Evolutionary conservation across 371 early-diverging fungal species (phyloP), one percentile per base, ranked within the genome.

Genomic region (Umbelopsis sp.): DNA sequence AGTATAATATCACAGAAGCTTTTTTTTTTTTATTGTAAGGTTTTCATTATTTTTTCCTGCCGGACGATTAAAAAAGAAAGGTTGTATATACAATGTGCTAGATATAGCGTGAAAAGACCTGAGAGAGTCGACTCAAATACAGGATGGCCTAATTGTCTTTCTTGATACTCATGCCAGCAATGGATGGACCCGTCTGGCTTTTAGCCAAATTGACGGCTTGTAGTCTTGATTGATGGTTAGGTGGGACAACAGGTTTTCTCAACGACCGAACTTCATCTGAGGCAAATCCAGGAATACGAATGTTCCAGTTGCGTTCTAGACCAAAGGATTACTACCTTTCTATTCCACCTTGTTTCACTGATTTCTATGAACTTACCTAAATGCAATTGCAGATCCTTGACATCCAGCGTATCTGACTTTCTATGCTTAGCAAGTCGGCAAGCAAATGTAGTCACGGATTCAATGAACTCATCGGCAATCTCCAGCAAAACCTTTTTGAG

Each of bases 401-500:
- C 94, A 72, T 96, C 96, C 45, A 96, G 73, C 24, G 90, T 87
- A 68, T 88, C 82, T 6, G 95, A 91, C 70, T 91, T 90, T 38
- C 98, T 87, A 78, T 97, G 98, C 69, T 93, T 95, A 18, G 98
- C 97, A 41, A 96, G 77, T 73, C 92, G 90, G 73, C 94, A 93
- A 10, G 95, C 94, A 76, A 93, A 91, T 63, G 86, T 80, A 3
- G 94, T 92, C 0, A 95, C 94, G 1, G 93, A 91, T 65, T 95
- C 92, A 57, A 97, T 94, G 77, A 97, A 97, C 70, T 96, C 94
- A 75, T 96, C 96, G 0, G 97, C 96, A 46, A 97, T 86, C 69
- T 94, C 94, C 71, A 96, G 82, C 16, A 94, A 72, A 65, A 92
- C 86, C 95, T 93, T 72, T 57, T 72, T 57, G 69, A 8, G 20